Base-by-base conservation (phyloP, 106 monocot species). In the Phalaenopsis equestris region DNA sequence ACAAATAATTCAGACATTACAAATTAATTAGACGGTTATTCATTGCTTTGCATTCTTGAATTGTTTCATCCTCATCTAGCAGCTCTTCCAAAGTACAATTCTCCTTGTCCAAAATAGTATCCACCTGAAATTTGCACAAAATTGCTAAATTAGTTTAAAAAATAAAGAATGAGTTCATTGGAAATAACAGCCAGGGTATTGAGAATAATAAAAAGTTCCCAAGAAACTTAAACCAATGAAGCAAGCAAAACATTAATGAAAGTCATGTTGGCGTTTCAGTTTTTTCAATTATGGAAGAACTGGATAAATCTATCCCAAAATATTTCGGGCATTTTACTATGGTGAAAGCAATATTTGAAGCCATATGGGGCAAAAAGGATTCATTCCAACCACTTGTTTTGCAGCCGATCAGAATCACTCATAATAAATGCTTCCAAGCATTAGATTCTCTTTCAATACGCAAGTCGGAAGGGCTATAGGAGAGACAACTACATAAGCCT, bases 31-130 rank as follows among this genome's bases (percentile, higher is more conserved):
- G 85, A 39, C 85, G 85, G 30, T 42, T 42, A 78, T 85, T 85
- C 15, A 77, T 41, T 9, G 82, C 81, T 75, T 77, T 85, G 82
- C 78, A 82, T 75, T 85, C 85, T 65, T 85, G 82, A 75, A 85
- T 75, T 77, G 82, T 82, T 65, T 85, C 85, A 72, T 85, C 85
- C 81, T 85, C 85, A 79, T 85, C 85, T 41, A 85, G 85, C 19
- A 85, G 85, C 85, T 85, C 85, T 75, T 85, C 85, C 58, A 81
- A 67, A 37, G 85, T 85, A 82, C 57, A 85, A 61, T 74, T 85
- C 41, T 81, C 82, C 81, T 85, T 85, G 74, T 85, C 82, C 82
- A 85, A 75, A 19, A 85, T 85, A 75, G 45, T 74, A 38, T 85
- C 85, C 82, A 85, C 85, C 85, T 85, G 72, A 73, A 70, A 79